A percentile compares a stretch with the other conserved stretches of the same genome.
phyloP scores from a whole-genome alignment of 352 stramenopile genomes.

The Pythium grandisporangium region DNA sequence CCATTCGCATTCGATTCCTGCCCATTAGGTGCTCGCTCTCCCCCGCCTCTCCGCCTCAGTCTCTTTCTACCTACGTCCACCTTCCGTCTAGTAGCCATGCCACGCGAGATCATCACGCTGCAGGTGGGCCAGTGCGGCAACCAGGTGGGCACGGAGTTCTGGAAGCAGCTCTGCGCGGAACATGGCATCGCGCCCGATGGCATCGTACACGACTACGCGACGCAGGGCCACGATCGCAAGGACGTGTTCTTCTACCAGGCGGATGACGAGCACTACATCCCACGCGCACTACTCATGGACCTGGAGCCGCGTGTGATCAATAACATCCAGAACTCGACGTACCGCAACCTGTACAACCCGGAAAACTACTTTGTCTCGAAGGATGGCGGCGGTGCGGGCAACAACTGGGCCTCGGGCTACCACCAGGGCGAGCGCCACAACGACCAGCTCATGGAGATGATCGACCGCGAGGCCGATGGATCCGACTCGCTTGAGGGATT shows the following conservation, averaged over 20 bases:
- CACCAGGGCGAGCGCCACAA: slow-evolving; percentile 91
- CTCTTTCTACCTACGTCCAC: too few species aligned
- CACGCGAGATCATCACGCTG: slow-evolving; percentile 99
- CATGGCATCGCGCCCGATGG: slow-evolving; percentile 97
- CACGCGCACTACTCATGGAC: slow-evolving; percentile 96
- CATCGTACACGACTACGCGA: slow-evolving; percentile 92
- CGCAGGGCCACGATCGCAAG: slow-evolving; percentile 94
- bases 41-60: too few species aligned
- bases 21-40: too few species aligned
- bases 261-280: slow-evolving; percentile 99
- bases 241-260: slow-evolving; percentile 99
- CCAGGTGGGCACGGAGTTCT: slow-evolving; percentile 99
- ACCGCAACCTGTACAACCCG: slow-evolving; percentile 97
- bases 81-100: too few species aligned
- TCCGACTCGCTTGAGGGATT: slow-evolving; percentile 96
- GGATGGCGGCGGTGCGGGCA: slow-evolving; percentile 86
- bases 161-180: slow-evolving; percentile 98
- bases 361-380: slow-evolving; percentile 97
- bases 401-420: slow-evolving; percentile 92
- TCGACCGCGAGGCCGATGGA: slow-evolving; percentile 96
- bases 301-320: slow-evolving; percentile 94
- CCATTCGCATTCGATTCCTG: too few species aligned
- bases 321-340: slow-evolving; percentile 86
- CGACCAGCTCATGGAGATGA: slow-evolving; percentile 99
- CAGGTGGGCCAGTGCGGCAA: slow-evolving; percentile 99